Percentiles rank a stretch among this genome's conserved stretches.
phyloP scores from a whole-genome alignment of 345 rosid species.

The Physaria fendleri region DNA sequence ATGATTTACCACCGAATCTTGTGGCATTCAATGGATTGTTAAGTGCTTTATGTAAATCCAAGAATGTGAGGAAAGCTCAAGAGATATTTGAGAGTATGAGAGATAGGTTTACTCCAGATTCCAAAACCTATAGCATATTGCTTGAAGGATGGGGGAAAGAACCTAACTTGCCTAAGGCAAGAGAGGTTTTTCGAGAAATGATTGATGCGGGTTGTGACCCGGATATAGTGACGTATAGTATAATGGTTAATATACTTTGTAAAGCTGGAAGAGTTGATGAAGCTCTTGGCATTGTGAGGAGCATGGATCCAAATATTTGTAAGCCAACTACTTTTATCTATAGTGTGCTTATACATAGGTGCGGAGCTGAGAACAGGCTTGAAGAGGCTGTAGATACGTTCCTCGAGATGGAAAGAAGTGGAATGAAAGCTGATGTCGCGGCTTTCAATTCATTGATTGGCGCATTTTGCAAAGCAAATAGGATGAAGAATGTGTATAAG shows the following conservation, averaged over 20 bases:
- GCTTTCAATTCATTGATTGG: slow-evolving; percentile 71
- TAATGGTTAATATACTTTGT: slow-evolving; percentile 80
- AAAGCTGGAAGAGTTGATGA: slow-evolving; percentile 90
- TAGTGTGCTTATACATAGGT: slow-evolving; percentile 76
- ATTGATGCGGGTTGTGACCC: slow-evolving; percentile 55
- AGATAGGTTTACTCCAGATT: slow-evolving; percentile 44
- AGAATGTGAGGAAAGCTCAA: slow-evolving; percentile 86
- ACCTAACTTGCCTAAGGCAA: slow-evolving; percentile 78
- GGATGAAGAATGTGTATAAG: slow-evolving; percentile 56
- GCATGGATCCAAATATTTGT: slow-evolving; percentile 50
- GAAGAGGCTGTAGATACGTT: slow-evolving; percentile 78
- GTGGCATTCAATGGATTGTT: slow-evolving; percentile 74
- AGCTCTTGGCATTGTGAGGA: slow-evolving; percentile 59
- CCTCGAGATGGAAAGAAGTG: slow-evolving; percentile 72
- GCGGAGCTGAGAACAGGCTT: slow-evolving; percentile 63
- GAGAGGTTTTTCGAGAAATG: slow-evolving; percentile 76
- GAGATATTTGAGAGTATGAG: slow-evolving; percentile 68
- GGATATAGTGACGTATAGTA: slow-evolving; percentile 81
- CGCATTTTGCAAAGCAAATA: slow-evolving; percentile 70
- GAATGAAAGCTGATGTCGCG: slow-evolving; percentile 63
- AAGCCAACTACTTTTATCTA: slow-evolving; percentile 72
- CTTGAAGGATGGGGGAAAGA: slow-evolving; percentile 89
- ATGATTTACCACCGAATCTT: slow-evolving; percentile 49
- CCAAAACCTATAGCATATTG: slow-evolving; percentile 82
- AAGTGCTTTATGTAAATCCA: slow-evolving; percentile 85